Percentiles rank a stretch among this genome's conserved stretches.
Conservation (phyloP, 208 protist species). For the Lotmaria passim region DNA sequence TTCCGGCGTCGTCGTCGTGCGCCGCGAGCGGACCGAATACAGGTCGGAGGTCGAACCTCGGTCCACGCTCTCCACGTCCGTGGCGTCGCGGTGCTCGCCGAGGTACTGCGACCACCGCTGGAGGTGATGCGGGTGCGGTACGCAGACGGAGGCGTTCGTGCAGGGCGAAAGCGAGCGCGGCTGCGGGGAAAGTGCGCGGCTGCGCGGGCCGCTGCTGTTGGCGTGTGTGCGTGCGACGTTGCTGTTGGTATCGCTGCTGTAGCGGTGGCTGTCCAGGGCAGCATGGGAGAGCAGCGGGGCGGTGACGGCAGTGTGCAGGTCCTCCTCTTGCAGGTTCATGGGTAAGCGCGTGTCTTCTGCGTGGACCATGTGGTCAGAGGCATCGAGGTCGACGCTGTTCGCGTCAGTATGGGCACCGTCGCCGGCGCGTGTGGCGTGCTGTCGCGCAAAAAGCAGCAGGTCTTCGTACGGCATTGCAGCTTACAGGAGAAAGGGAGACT, state of each 20-base stretch:
- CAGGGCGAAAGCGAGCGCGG: neutral
- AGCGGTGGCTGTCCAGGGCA: neutral
- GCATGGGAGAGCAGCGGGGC: slow-evolving; percentile 1
- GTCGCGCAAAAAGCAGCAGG: neutral
- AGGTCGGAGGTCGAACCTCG: neutral
- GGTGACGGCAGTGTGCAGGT: slow-evolving; percentile 8
- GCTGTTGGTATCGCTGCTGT: neutral
- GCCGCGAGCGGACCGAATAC: neutral
- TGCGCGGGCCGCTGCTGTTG: neutral
- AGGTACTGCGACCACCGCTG: neutral
- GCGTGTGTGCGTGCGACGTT: neutral
- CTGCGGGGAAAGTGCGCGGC: slow-evolving; percentile 4
- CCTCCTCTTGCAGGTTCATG: neutral
- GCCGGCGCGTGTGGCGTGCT: neutral
- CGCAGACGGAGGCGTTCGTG: slow-evolving; percentile 4
- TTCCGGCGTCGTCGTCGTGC: neutral
- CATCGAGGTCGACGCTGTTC: neutral
- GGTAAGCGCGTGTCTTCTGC: neutral
- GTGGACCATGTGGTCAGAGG: neutral
- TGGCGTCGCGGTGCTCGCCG: neutral
- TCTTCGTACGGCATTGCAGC: slow-evolving; percentile 6
- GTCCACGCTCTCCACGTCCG: neutral
- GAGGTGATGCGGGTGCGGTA: neutral
- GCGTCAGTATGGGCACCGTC: neutral
- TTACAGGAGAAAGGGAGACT: neutral